phyloP scores from a whole-genome alignment of 805 yeast species.

The Peterozyma toletana region DNA sequence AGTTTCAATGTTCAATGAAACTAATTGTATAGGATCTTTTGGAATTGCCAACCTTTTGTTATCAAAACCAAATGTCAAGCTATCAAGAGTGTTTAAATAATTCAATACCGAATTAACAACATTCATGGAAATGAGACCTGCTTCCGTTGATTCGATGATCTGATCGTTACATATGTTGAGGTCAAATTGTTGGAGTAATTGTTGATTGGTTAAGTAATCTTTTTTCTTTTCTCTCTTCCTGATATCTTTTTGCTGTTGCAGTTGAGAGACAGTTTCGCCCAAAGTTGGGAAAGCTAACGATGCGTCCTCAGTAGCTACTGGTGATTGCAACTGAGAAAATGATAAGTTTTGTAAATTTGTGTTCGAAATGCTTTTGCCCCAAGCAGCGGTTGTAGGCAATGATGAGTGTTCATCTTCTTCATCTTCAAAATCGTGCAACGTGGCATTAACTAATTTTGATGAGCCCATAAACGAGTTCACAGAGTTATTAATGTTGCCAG shows the following conservation, averaged over 20 bases:
- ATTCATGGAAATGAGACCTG: conserved; percentile 1
- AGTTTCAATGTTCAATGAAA: no score
- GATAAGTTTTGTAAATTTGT: conserved; percentile 6
- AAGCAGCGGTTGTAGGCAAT: conserved; percentile 66
- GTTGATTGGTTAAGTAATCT: background rate
- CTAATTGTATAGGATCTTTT: no score
- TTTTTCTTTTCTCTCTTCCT: conserved; percentile 12
- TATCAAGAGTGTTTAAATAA: conserved; percentile 1
- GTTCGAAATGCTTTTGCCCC: conserved; percentile 36
- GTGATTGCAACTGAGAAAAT: background rate
- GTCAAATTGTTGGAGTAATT: no score
- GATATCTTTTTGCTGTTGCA: conserved; percentile 15
- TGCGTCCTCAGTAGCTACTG: conserved; percentile 6
- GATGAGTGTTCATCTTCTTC: conserved; percentile 31
- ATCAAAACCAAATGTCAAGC: no score
- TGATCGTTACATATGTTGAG: background rate
- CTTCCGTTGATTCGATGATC: background rate
- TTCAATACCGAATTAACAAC: conserved; percentile 3
- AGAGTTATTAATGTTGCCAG: conserved; percentile 8
- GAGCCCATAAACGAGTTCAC: background rate
- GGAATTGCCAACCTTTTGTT: no score
- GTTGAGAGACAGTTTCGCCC: conserved; percentile 29
- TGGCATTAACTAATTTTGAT: background rate
- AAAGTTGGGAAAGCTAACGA: conserved; percentile 51
- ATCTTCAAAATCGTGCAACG: conserved; percentile 14